phyloP scores from a whole-genome alignment of 192 early-diverging fungal species.

The Helicostylum pulchrum region DNA sequence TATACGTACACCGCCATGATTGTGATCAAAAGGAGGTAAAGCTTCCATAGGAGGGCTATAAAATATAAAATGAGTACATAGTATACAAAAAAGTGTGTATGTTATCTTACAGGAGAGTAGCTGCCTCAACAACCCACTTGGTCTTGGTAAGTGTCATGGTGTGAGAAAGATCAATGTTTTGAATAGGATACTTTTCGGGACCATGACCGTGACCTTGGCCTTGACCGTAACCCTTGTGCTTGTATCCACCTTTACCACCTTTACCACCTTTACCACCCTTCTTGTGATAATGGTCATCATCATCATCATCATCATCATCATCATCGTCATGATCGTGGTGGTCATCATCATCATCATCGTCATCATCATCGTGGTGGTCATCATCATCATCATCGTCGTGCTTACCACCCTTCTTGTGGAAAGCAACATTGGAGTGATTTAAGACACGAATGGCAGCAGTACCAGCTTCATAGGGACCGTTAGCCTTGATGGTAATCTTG shows the following conservation, averaged over 20 bases:
- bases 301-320: neutral
- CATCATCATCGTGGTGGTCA: neutral
- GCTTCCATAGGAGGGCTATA: neutral
- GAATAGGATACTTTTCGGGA: neutral
- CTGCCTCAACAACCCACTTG: neutral
- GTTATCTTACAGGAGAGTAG: neutral
- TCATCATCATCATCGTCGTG: neutral
- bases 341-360: neutral
- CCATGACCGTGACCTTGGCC: too few species aligned
- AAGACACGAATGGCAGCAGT: constrained; percentile 33
- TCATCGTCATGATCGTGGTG: neutral
- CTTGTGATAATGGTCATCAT: neutral
- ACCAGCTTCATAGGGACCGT: constrained; percentile 26
- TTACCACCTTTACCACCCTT: neutral
- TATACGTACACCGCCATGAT: too few species aligned
- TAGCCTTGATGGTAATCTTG: constrained; percentile 32
- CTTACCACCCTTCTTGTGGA: constrained; percentile 10
- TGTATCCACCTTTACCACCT: neutral
- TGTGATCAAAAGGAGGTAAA: neutral
- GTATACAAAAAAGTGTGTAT: neutral
- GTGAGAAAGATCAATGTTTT: constrained; percentile 1
- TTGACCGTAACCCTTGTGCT: neutral
- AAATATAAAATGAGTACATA: neutral
- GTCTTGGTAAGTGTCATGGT: constrained; percentile 16
- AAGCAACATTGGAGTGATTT: constrained; percentile 1